A percentile compares a stretch with the other conserved stretches of the same genome.
These are phyloP conservation scores for Xenoacremonium recifei DNA, from an alignment of 2,329 filamentous ascomycete species.

Conservation along the genomic window DNA sequence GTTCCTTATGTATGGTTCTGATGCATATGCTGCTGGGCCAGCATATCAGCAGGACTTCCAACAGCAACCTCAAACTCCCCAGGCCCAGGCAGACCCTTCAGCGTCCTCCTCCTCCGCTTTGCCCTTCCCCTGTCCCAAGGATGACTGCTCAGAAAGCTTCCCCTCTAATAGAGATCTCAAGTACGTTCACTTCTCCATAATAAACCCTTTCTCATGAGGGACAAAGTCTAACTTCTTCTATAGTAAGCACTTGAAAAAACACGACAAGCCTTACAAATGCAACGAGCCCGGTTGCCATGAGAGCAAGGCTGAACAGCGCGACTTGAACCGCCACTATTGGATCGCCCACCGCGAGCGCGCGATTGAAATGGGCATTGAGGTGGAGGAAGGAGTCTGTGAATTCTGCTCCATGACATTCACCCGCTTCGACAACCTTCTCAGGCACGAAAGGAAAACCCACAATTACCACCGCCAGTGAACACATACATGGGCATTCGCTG, in stretches of 20 bases:
- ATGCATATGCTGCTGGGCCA: neutral
- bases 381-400: conserved; percentile 4
- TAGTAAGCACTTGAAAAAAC: conserved; percentile 24
- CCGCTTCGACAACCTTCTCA: conserved; percentile 17
- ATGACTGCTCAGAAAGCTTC: neutral
- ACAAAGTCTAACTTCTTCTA: neutral
- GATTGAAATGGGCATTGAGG: conserved; percentile 1
- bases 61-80: no score
- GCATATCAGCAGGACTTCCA: conserved; percentile 3
- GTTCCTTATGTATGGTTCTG: conserved; percentile 7
- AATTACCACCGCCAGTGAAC: no score
- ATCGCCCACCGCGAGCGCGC: conserved; percentile 14
- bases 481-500: no score
- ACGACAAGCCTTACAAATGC: conserved; percentile 19
- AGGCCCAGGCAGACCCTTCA: no score
- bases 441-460: conserved; percentile 19
- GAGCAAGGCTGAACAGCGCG: conserved; percentile 18
- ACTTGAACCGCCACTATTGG: conserved; percentile 25
- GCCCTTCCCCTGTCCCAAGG: neutral
- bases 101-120: no score
- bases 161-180: neutral
- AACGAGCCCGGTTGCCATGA: conserved; percentile 9
- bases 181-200: neutral
- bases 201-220: conserved; percentile 5
- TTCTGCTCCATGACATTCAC: conserved; percentile 12